Evolutionary conservation across 768 basidiomycete genomes (phyloP).

Genomic region (Termitomyces eurrhizus): DNA sequence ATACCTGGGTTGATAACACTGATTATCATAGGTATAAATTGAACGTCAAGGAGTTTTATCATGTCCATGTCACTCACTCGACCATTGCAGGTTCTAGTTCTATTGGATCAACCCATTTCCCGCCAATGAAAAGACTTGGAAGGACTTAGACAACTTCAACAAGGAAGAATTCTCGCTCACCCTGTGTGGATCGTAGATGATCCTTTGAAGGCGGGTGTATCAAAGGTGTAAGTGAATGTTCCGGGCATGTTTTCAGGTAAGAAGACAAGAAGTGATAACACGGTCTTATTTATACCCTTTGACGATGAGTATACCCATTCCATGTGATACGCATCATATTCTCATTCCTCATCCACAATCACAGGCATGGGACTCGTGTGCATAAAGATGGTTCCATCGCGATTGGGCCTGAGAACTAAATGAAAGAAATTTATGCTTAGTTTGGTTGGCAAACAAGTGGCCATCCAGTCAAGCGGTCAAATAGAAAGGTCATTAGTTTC

Average conservation of each 20-base stretch:
- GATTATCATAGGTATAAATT: not conserved
- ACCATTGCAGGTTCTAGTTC: conserved; percentile 43
- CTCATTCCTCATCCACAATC: too few species aligned
- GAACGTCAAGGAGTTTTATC: too few species aligned
- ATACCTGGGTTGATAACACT: conserved; percentile 20
- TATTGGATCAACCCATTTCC: conserved; percentile 50
- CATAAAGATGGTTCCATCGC: too few species aligned
- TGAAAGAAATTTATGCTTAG: too few species aligned
- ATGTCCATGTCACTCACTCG: conserved; percentile 38
- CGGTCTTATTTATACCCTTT: too few species aligned
- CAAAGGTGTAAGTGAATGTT: conserved; percentile 43
- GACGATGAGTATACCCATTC: too few species aligned
- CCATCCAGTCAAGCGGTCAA: too few species aligned
- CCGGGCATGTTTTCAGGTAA: conserved; percentile 26
- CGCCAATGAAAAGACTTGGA: conserved; percentile 53
- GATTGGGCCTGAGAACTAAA: too few species aligned
- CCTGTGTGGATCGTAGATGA: conserved; percentile 55
- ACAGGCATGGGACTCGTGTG: too few species aligned
- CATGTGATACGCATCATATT: too few species aligned
- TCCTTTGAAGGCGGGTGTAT: conserved; percentile 54
- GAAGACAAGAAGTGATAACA: not conserved
- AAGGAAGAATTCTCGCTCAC: conserved; percentile 3
- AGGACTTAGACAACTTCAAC: not conserved
- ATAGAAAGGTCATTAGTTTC: too few species aligned
- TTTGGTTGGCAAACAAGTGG: too few species aligned